Evolutionary conservation across 1,284 basidiomycete species (phyloP).

Genomic region (Ustilago trichophora): DNA sequence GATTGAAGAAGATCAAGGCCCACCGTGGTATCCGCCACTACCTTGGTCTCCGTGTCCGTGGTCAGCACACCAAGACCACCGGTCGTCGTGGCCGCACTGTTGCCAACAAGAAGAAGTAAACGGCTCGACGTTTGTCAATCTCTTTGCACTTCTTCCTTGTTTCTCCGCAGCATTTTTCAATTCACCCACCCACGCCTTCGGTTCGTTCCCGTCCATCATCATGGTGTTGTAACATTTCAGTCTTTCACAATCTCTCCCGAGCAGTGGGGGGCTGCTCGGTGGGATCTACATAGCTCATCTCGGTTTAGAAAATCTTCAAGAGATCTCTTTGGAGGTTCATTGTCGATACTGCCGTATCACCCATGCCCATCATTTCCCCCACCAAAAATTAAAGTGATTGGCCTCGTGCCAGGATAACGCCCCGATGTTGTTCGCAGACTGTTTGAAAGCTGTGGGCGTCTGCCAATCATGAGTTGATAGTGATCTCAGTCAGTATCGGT

Average conservation of each 20-base stretch:
- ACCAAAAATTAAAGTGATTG: conserved; percentile 43
- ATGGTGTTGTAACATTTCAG: conserved; percentile 48
- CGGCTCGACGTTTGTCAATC: conserved; percentile 5
- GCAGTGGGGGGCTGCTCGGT: conserved; percentile 31
- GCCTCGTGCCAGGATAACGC: conserved; percentile 42
- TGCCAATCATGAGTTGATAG: too few species aligned
- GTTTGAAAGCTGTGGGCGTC: too few species aligned
- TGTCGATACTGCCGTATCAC: conserved; percentile 11
- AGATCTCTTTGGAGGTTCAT: not conserved
- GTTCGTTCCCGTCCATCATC: conserved; percentile 29
- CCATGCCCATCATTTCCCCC: conserved; percentile 30
- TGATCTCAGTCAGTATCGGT: too few species aligned
- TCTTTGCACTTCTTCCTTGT: conserved; percentile 11
- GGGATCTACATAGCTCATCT: conserved; percentile 13
- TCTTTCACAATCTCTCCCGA: conserved; percentile 6
- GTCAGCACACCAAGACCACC: conserved; percentile 99
- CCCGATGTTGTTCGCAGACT: too few species aligned
- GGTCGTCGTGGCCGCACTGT: conserved; percentile 71
- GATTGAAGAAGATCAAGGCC: conserved; percentile 98
- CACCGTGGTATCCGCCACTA: conserved; percentile 98
- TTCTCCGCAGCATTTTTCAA: conserved; percentile 34
- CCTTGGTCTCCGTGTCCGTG: conserved; percentile 88
- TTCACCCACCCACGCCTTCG: conserved; percentile 8
- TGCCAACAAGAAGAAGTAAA: conserved; percentile 67
- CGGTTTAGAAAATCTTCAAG: conserved; percentile 8